phyloP scores from a whole-genome alignment of 78 protist genomes.

The Guillardia theta region DNA sequence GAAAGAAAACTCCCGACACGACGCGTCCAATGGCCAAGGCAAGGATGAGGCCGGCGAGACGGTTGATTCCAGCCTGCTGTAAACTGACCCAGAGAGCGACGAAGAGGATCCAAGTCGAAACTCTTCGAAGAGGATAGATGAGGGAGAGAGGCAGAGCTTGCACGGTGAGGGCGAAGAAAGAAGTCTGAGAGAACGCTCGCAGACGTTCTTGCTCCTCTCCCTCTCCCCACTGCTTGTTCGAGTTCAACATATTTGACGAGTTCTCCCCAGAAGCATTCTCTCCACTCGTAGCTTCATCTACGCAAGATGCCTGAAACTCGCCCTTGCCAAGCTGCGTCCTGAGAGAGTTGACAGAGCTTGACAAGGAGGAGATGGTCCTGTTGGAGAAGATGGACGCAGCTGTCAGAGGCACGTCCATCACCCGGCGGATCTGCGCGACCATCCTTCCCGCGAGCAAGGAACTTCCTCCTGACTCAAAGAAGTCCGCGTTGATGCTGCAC shows the following conservation, averaged over 20 bases:
- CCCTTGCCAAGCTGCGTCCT: no score
- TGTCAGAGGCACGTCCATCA: not conserved
- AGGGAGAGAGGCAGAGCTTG: not conserved
- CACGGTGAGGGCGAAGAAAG: not conserved
- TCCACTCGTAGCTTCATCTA: no score
- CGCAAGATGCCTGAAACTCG: no score
- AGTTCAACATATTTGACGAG: no score
- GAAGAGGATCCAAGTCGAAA: not conserved
- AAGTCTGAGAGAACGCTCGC: not conserved
- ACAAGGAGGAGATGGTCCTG: not conserved
- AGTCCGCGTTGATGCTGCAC: not conserved
- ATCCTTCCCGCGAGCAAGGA: not conserved
- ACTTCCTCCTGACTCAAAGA: not conserved
- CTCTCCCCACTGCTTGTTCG: no score
- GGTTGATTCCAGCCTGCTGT: not conserved
- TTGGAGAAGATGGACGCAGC: not conserved
- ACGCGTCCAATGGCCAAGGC: not conserved
- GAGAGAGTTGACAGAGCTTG: not conserved
- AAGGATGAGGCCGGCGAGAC: not conserved
- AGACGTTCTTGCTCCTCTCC: no score
- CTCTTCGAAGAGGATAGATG: not conserved
- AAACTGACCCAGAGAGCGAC: not conserved
- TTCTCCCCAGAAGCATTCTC: no score
- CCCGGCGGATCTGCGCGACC: not conserved
- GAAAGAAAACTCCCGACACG: not conserved